Evolutionary conservation across 139 green algal genomes (phyloP), one percentile per base, ranked within the genome.

Genomic region (Zygnema circumcarinatum): DNA sequence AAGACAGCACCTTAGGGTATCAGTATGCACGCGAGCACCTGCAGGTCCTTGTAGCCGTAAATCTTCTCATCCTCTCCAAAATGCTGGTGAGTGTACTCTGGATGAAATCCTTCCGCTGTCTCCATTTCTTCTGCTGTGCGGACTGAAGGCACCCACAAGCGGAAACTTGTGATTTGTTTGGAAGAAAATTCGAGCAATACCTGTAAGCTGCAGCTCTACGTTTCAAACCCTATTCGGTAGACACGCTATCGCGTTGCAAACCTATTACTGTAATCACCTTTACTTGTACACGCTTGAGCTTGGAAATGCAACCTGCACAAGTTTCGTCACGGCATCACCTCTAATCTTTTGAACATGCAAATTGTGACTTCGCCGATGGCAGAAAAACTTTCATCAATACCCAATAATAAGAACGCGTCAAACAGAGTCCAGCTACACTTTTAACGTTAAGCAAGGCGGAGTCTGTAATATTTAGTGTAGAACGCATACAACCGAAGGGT

Each of bases 21-120:
- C n/a, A n/a, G n/a, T n/a, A n/a, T n/a, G n/a, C n/a, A n/a, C n/a
- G n/a, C n/a, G n/a, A n/a, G 2, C 74, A 81, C 79, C 79, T 85
- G 79, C 29, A 85, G 79, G 31, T 85, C 79, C 52, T 85, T 85
- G 79, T 85, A 85, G 22, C 79, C 79, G 31, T 84, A 84, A 31
- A 85, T 53, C 38, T 39, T 38, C 25, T 53, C 79, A 38, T 85
- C 52, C 38, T 85, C 41, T 39, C 79, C 79, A 53, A 85, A 84
- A 42, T 82, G 74, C 16, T 85, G 79, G 79, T 85, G 79, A 35
- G 41, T 53, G 41, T 81, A 81, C 31, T 85, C 79, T n/a, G 79
- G 79, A 81, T 67, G 33, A 67, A 81, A 85, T 31, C 79, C 38
- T 39, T 85, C 79, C 29, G 38, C 47, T 25, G 36, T 21, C n/a